Conservation (phyloP, 1,139 yeast genomes). For the Geotrichum aggregatum region DNA sequence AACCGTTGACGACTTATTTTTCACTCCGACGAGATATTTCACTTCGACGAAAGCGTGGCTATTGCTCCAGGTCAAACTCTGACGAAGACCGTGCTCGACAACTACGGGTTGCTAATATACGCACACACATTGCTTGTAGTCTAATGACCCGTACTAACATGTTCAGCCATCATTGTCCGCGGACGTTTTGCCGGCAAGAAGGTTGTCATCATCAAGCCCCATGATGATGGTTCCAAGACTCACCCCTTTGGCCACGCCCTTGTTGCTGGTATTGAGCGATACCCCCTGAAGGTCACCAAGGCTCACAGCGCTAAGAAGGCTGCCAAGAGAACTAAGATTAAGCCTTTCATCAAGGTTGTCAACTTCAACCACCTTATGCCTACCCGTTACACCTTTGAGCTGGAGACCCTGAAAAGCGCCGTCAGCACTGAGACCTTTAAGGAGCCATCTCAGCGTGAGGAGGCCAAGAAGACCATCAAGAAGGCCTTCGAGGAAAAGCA, state of each 20-base stretch:
- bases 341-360: constrained; percentile 98
- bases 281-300: constrained; percentile 96
- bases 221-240: constrained; percentile 97
- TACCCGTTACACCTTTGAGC: constrained; percentile 98
- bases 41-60: too few species aligned
- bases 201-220: constrained; percentile 98
- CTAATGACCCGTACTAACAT: neutral
- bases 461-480: constrained; percentile 98
- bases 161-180: constrained; percentile 95
- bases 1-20: too few species aligned
- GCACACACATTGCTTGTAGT: too few species aligned
- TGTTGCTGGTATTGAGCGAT: constrained; percentile 99
- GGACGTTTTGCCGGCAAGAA: constrained; percentile 99
- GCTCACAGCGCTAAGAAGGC: constrained; percentile 93
- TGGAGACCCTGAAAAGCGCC: constrained; percentile 88
- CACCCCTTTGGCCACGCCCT: constrained; percentile 99
- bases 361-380: constrained; percentile 99
- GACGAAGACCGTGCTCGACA: too few species aligned
- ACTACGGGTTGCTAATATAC: too few species aligned
- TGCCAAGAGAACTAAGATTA: constrained; percentile 96
- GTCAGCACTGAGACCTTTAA: constrained; percentile 90
- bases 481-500: constrained; percentile 99
- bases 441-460: constrained; percentile 98
- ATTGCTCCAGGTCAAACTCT: too few species aligned
- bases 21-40: too few species aligned